A percentile compares a stretch with the other conserved stretches of the same genome.
These are phyloP conservation scores for Micromonas commoda DNA, from an alignment of 139 green algal genomes.

Conservation along the genomic window DNA sequence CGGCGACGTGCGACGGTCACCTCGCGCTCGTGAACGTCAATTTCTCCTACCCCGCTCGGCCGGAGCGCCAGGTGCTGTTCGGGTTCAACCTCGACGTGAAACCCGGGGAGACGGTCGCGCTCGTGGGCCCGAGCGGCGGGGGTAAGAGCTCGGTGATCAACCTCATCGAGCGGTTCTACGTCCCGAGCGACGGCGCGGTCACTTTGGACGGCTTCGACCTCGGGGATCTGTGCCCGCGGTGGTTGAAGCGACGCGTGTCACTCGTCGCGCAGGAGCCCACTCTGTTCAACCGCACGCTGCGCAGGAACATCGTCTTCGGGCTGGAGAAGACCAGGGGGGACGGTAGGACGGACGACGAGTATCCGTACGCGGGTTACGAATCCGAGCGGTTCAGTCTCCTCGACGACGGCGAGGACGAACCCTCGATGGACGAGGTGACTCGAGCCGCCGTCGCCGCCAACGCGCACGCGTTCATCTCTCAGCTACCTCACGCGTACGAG, in stretches of 20 bases:
- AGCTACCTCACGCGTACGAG: slow-evolving; percentile 37
- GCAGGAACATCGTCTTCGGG: slow-evolving; percentile 44
- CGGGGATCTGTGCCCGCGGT: background rate
- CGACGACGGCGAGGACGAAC: background rate
- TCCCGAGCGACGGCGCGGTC: slow-evolving; percentile 39
- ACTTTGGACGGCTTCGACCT: slow-evolving; percentile 4
- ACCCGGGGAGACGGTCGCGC: slow-evolving; percentile 61
- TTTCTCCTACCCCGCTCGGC: slow-evolving; percentile 65
- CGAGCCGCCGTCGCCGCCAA: slow-evolving; percentile 39
- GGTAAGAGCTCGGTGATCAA: slow-evolving; percentile 87
- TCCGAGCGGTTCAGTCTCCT: background rate
- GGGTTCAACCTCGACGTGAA: slow-evolving; percentile 18
- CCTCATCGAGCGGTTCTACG: slow-evolving; percentile 89
- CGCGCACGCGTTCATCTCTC: slow-evolving; percentile 48
- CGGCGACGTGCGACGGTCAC: slow-evolving; percentile 7
- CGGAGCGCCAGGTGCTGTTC: slow-evolving; percentile 49
- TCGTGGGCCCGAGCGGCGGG: slow-evolving; percentile 77
- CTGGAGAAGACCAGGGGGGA: too few species aligned
- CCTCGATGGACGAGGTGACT: slow-evolving; percentile 20
- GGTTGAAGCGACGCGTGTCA: slow-evolving; percentile 46
- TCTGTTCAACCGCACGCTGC: slow-evolving; percentile 51
- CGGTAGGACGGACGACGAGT: background rate
- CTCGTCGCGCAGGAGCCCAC: slow-evolving; percentile 86
- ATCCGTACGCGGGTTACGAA: background rate
- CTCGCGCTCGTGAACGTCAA: slow-evolving; percentile 30